Percentiles rank a stretch among this genome's conserved stretches.
These are phyloP conservation scores for Ustilago vetiveriae DNA, from an alignment of 1,284 basidiomycete species.

Conservation along the genomic window DNA sequence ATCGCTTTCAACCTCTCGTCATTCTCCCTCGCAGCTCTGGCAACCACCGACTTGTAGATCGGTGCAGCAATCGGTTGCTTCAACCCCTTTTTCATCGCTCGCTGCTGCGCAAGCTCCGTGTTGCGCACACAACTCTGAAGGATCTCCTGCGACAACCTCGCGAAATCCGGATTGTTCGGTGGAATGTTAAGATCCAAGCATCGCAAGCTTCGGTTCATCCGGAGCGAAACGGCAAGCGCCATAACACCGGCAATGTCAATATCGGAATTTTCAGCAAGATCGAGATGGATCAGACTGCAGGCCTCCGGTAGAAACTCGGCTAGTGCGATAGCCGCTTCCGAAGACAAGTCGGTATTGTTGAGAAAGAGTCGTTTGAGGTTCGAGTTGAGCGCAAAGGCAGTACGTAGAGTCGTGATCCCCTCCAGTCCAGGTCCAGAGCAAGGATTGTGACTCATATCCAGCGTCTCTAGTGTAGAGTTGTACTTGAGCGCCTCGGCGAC, in stretches of 20 bases:
- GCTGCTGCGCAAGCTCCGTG: conserved; percentile 52
- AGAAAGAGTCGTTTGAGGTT: conserved; percentile 92
- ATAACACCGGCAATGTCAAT: conserved; percentile 90
- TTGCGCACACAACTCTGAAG: conserved; percentile 81
- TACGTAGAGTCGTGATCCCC: conserved; percentile 73
- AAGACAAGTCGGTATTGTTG: conserved; percentile 81
- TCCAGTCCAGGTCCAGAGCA: conserved; percentile 87
- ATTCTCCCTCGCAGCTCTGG: conserved; percentile 53
- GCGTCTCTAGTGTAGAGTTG: conserved; percentile 89
- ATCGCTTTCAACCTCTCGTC: conserved; percentile 50
- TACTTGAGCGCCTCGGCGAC: conserved; percentile 95
- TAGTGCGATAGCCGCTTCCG: conserved; percentile 88
- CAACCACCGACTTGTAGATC: conserved; percentile 60
- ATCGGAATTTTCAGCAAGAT: conserved; percentile 68
- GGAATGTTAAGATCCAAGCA: conserved; percentile 92
- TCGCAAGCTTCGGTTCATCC: conserved; percentile 82
- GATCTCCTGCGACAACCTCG: conserved; percentile 71
- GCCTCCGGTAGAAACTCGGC: conserved; percentile 96
- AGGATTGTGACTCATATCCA: conserved; percentile 91
- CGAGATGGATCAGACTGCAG: conserved; percentile 82
- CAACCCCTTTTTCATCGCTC: conserved; percentile 46
- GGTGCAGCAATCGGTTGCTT: conserved; percentile 58
- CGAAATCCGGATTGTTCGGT: conserved; percentile 85
- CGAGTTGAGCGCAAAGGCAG: conserved; percentile 90
- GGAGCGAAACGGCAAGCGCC: conserved; percentile 85